phyloP scores from a whole-genome alignment of 345 rosid genomes.

The Excoecaria cochinchinensis region DNA sequence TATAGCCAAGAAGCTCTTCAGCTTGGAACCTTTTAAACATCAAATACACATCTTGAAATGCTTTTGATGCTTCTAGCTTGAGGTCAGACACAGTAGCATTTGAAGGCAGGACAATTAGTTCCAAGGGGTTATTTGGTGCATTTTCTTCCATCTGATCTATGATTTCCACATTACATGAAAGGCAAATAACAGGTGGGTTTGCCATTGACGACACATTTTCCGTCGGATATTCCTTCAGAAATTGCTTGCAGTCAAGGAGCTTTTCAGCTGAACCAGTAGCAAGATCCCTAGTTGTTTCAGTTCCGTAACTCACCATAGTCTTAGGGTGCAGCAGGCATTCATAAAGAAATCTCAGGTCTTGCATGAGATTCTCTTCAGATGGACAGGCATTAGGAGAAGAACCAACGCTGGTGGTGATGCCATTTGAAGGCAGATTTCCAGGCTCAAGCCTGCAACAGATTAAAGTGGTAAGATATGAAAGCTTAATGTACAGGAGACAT shows the following conservation, averaged over 20 bases:
- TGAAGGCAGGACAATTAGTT: slow-evolving; percentile 36
- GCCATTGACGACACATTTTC: slow-evolving; percentile 17
- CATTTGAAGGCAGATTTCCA: slow-evolving; percentile 27
- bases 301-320: slow-evolving; percentile 32
- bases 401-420: background rate
- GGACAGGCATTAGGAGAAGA: slow-evolving; percentile 33
- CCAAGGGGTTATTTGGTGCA: slow-evolving; percentile 39
- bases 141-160: slow-evolving; percentile 35
- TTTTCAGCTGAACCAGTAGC: slow-evolving; percentile 43
- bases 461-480: background rate
- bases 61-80: slow-evolving; percentile 46
- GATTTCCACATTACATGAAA: slow-evolving; percentile 49
- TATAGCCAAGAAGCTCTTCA: slow-evolving; percentile 52
- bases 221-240: slow-evolving; percentile 49
- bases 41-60: slow-evolving; percentile 63
- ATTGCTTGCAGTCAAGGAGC: slow-evolving; percentile 78
- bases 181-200: slow-evolving; percentile 23
- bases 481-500: background rate
- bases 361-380: slow-evolving; percentile 44
- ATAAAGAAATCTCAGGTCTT: slow-evolving; percentile 48
- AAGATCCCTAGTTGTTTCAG: slow-evolving; percentile 27
- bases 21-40: slow-evolving; percentile 52
- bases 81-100: slow-evolving; percentile 56
- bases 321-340: slow-evolving; percentile 44
- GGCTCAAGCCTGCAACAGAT: slow-evolving; percentile 51